Base-by-base conservation (phyloP, 371 early-diverging fungal species). In the Entomophthora muscae region DNA sequence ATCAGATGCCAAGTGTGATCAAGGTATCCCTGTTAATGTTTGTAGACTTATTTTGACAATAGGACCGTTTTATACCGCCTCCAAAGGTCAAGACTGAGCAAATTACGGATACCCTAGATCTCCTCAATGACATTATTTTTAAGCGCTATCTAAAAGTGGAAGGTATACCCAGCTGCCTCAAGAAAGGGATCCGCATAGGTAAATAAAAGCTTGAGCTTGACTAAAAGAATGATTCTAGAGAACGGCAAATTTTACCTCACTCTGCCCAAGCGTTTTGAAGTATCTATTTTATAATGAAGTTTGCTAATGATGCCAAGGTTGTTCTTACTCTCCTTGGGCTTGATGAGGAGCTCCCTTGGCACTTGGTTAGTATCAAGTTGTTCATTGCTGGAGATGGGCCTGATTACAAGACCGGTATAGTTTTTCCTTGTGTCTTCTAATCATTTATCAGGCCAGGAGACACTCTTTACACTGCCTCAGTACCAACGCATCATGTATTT, bases 321-420 rank as follows among this genome's bases (percentile, higher is more conserved):
- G 26, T 31, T 29, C 32, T 57, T 7, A 57, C 58, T 21, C 31
- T 57, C 29, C 29, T 57, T 7, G 58, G 58, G 31, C 58, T 26
- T 31, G 58, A 57, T 31, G 26, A 22, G 58, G 29, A 29, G 3
- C 21, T 57, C 12, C 58, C 58, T 10, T 57, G 58, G 58, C 58
- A 57, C 58, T 17, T 57, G 2, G 58, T 57, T 29, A 21, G 22
- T 31, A 57, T 57, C 29, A 57, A 57, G 26, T 26, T 57, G 26
- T 57, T 57, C 21, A 31, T 57, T 24, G 58, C 58, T 12, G 58
- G 31, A 31, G 58, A 57, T 17, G 58, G 58, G 17, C 29, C 31
- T 12, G 58, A 31, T 27, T 29, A 17, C 26, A 26, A 57, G 31
- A 21, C 26, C 21, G 58, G 58, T 57, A 57, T 24, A 22, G 1